A percentile compares a stretch with the other conserved stretches of the same genome.
These are phyloP conservation scores for Jaltomata sinuosa DNA, from an alignment of 257 asterid species.

Conservation along the genomic window DNA sequence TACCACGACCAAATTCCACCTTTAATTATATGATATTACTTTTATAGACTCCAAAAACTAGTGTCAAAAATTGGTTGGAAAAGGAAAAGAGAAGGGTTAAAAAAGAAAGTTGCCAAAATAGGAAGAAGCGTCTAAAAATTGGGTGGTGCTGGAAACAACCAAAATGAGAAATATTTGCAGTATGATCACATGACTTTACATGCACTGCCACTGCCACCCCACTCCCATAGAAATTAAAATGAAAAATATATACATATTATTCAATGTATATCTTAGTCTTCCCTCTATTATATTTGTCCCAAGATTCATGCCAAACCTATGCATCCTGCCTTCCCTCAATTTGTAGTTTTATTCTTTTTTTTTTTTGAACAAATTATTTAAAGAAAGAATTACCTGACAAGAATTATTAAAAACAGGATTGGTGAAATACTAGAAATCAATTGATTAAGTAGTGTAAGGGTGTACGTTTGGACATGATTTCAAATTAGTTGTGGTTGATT, in stretches of 20 bases:
- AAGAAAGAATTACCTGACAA: background rate
- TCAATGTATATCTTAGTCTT: background rate
- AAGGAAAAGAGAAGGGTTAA: background rate
- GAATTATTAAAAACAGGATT: background rate
- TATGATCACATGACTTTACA: slow-evolving; percentile 1
- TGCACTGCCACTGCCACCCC: background rate
- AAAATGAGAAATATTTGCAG: background rate
- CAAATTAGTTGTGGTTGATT: background rate
- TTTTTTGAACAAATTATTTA: background rate
- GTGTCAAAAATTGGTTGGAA: background rate
- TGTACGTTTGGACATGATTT: background rate
- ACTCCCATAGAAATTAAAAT: background rate
- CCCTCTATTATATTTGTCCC: background rate
- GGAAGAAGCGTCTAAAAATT: background rate
- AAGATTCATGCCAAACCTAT: background rate
- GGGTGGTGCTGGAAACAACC: background rate
- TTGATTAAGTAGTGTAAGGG: background rate
- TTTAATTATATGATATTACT: background rate
- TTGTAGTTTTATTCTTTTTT: background rate
- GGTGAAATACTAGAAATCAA: background rate
- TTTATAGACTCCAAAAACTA: background rate
- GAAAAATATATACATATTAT: too few relatives aligned
- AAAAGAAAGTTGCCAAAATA: background rate
- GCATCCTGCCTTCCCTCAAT: background rate
- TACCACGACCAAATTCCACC: too few relatives aligned